Conservation (phyloP, 768 basidiomycete species). For the Ramaria sp. region DNA sequence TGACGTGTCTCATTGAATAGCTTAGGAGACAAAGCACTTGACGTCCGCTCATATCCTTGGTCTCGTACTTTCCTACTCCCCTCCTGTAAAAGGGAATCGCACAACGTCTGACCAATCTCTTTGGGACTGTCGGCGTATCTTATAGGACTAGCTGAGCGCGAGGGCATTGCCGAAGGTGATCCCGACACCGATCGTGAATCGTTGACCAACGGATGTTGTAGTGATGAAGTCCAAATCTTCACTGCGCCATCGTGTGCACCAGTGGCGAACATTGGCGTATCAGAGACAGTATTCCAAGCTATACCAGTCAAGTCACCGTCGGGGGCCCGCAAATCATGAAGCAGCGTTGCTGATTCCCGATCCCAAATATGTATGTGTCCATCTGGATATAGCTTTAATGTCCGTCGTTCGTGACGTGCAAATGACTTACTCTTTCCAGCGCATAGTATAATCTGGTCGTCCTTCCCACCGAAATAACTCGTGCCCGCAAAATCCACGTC, state of each 20-base stretch:
- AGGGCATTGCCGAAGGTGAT: background rate
- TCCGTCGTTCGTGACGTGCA: background rate
- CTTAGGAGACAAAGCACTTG: background rate
- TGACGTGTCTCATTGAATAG: background rate
- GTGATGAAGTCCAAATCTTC: constrained; percentile 53
- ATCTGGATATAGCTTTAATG: constrained; percentile 29
- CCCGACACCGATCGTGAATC: background rate
- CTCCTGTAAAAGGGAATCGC: background rate
- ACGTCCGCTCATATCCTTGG: background rate
- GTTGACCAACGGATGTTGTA: background rate
- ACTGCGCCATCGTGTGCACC: constrained; percentile 71
- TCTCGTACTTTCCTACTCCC: background rate
- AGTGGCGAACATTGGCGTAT: constrained; percentile 55
- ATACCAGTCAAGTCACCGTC: constrained; percentile 67
- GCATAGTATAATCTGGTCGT: constrained; percentile 69
- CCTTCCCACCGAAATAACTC: constrained; percentile 73
- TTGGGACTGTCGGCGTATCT: background rate
- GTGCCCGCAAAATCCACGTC: constrained; percentile 67
- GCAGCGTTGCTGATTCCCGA: constrained; percentile 59
- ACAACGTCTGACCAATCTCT: background rate
- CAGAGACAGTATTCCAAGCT: constrained; percentile 64
- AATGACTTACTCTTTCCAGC: constrained; percentile 52
- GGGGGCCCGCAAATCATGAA: constrained; percentile 58
- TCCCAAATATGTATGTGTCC: constrained; percentile 86
- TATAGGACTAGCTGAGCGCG: background rate